Evolutionary conservation across 2,329 filamentous ascomycete genomes (phyloP).

Genomic region (Alternaria ventricosa): DNA sequence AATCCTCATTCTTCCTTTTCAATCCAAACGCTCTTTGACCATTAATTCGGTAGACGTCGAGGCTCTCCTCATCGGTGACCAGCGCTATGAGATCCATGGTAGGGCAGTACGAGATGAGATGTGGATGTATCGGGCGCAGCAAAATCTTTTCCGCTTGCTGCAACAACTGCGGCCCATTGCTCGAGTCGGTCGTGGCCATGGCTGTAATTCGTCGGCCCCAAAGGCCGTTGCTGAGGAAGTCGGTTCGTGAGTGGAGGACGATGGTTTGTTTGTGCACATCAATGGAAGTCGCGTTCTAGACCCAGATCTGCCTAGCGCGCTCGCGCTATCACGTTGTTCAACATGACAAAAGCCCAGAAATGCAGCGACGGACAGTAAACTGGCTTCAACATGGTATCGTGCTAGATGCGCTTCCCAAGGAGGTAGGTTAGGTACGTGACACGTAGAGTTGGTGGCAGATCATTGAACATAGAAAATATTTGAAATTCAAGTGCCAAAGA

Average conservation of each 20-base stretch:
- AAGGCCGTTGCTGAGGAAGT: conserved; percentile 12
- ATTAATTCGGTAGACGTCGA: conserved; percentile 80
- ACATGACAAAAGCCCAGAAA: background rate
- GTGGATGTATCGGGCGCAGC: conserved; percentile 58
- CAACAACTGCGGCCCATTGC: conserved; percentile 30
- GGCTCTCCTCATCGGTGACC: conserved; percentile 69
- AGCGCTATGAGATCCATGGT: conserved; percentile 83
- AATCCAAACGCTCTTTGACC: conserved; percentile 71
- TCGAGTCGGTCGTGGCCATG: conserved; percentile 12
- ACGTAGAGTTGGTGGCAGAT: background rate
- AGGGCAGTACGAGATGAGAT: conserved; percentile 77
- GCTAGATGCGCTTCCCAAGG: background rate
- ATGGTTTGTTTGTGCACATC: conserved; percentile 19
- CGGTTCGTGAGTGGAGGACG: conserved; percentile 1
- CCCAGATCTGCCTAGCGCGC: conserved; percentile 27
- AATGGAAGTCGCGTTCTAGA: conserved; percentile 20
- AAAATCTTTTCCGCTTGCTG: conserved; percentile 52
- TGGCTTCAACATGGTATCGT: background rate
- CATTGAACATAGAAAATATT: background rate
- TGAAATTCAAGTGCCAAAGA: conserved; percentile 5
- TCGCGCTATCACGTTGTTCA: conserved; percentile 34
- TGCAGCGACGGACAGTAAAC: background rate
- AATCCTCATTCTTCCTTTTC: conserved; percentile 47
- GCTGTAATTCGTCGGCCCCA: background rate
- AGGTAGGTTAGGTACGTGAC: background rate